Base-by-base conservation (phyloP, 306 rosid species). In the Mimosa pudica region DNA sequence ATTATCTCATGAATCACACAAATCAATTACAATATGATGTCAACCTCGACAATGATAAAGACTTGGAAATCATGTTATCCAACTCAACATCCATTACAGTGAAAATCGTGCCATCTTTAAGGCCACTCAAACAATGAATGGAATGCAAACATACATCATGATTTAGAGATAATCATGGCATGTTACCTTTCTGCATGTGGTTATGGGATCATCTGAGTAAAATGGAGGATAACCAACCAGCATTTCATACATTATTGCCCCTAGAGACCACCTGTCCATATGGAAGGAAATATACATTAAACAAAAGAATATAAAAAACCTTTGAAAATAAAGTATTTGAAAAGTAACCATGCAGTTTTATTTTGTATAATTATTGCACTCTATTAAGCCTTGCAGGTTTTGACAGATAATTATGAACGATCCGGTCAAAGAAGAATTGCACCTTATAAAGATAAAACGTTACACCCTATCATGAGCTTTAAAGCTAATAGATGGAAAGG, bases 171-270 rank as follows among this genome's bases (percentile, higher is more conserved):
- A 24, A 12, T 14, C 8, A 73, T 51, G 24, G 77, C 72, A 77
- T 76, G 41, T 71, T 85, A 95, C 98, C 98, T 92, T 95, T 95
- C 94, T 87, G 90, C 98, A 95, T 12, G 98, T 89, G 81, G 87
- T 81, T 85, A 95, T 89, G 78, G 98, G 98, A 72, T 91, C 98
- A 79, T 95, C 98, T 3, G 98, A 85, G 87, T 91, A 95, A 87
- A 95, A 95, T 83, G 98, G 98, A 80, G 98, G 98, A 74, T 91
- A 95, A 58, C 98, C 98, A 78, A 95, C 92, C 80, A 95, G 96
- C 98, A 95, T 95, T 89, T 95, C 98, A 47, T 95, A 95, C 97
- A 95, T 85, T 80, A 95, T 95, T 45, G 98, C 98, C 79, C 98
- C 98, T 17, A 95, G 80, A 42, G 98, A 95, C 98, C 98, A 95